phyloP scores from a whole-genome alignment of 805 yeast genomes.

The Candida nitratophila region DNA sequence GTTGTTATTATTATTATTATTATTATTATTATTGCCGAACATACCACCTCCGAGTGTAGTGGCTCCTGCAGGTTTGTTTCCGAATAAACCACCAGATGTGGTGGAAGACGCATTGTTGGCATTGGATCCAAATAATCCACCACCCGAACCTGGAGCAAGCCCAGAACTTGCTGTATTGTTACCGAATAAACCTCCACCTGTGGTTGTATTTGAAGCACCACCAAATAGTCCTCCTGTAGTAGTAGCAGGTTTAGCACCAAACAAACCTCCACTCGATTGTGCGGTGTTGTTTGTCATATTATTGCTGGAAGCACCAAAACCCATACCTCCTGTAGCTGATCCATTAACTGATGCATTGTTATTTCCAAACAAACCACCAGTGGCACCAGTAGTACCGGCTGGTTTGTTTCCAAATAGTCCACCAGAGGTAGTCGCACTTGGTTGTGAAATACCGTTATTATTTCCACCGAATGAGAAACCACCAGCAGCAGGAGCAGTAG shows the following conservation, averaged over 20 bases:
- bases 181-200: slow-evolving; percentile 26
- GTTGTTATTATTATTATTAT: too few relatives aligned
- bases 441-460: too few relatives aligned
- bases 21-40: too few relatives aligned
- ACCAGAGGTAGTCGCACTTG: not conserved
- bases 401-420: slow-evolving; percentile 19
- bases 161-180: not conserved
- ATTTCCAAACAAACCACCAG: slow-evolving; percentile 28
- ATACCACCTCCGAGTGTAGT: slow-evolving; percentile 6
- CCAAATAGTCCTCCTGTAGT: slow-evolving; percentile 9
- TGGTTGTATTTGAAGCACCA: slow-evolving; percentile 5
- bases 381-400: slow-evolving; percentile 2
- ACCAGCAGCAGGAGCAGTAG: not conserved
- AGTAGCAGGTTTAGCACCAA: slow-evolving; percentile 23
- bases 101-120: not conserved
- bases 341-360: not conserved
- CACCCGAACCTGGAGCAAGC: slow-evolving; percentile 2
- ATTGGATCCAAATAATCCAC: slow-evolving; percentile 20
- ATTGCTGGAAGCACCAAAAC: slow-evolving; percentile 20
- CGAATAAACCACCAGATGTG: slow-evolving; percentile 23
- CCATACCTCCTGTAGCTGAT: slow-evolving; percentile 9
- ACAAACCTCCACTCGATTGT: slow-evolving; percentile 28
- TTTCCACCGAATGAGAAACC: not conserved
- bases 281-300: slow-evolving; percentile 8
- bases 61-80: slow-evolving; percentile 7